These are phyloP conservation scores for Allium fistulosum DNA, from an alignment of 106 monocot species.

Conservation along the genomic window DNA sequence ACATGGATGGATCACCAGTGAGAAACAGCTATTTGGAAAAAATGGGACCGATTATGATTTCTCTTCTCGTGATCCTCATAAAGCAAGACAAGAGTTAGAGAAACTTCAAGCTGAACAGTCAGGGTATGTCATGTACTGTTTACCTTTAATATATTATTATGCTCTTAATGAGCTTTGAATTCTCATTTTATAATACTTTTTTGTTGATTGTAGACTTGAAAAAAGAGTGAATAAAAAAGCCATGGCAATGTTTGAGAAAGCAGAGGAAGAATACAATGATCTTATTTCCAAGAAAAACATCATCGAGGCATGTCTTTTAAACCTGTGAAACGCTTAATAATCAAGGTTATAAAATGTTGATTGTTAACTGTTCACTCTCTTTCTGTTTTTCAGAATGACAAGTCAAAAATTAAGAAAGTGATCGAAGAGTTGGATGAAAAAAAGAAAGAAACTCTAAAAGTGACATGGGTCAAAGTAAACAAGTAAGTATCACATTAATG, in stretches of 20 bases:
- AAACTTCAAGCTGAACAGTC: conserved; percentile 73
- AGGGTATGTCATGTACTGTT: conserved; percentile 28
- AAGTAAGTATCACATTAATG: conserved; percentile 38
- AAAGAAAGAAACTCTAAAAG: conserved; percentile 90
- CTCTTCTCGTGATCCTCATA: conserved; percentile 48
- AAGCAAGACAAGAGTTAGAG: conserved; percentile 61
- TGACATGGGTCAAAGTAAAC: conserved; percentile 97
- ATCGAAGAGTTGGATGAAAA: conserved; percentile 99
- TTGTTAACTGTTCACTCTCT: not conserved
- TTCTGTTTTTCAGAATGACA: conserved; percentile 64
- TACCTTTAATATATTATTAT: not conserved
- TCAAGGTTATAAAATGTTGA: too few species aligned
- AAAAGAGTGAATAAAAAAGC: conserved; percentile 98
- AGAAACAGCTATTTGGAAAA: conserved; percentile 91
- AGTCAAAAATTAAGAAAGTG: conserved; percentile 84
- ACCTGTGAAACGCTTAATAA: too few species aligned
- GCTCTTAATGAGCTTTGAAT: not conserved
- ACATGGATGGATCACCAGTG: conserved; percentile 84
- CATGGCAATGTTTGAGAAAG: conserved; percentile 98
- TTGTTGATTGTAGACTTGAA: conserved; percentile 55
- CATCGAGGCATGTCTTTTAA: conserved; percentile 49
- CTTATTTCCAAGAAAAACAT: conserved; percentile 85
- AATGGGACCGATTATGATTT: conserved; percentile 93
- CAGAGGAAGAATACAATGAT: conserved; percentile 93
- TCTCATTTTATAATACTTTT: not conserved